Base-by-base conservation (phyloP, 148 eudicot genomes). In the Rhododendron vialii region DNA sequence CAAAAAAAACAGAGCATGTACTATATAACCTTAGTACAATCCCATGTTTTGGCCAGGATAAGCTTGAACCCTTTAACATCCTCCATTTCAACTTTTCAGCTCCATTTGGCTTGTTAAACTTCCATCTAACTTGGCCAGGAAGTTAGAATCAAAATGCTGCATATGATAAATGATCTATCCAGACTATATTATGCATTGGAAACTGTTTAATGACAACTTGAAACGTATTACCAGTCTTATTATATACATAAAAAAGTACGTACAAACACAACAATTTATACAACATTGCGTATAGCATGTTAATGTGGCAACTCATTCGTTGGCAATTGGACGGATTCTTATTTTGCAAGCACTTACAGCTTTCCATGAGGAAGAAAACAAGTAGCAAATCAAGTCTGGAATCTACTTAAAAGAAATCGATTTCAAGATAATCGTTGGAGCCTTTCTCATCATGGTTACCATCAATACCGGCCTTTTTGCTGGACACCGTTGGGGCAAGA, bases 371-470 rank as follows among this genome's bases (percentile, higher is more conserved):
- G 76, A 48, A 73, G 59, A 35, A 69, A 88, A 78, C 73, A 69
- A 86, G 80, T 13, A 47, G 71, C 80, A 71, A 78, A 87, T 74
- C 50, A 26, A 38, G 80, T 33, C 45, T 26, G 80, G 82, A 83
- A 88, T 69, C 59, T 53, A 36, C 36, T 28, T 13, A 69, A 28
- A 69, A 69, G 35, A 69, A 69, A 69, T 69, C 18, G 36, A 69
- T 26, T 69, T 26, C 35, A 28, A 61, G 91, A 91, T 93, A 94
- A 89, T 92, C 93, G 89, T 93, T 93, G 2, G 93, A 87, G 69
- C 92, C 91, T 89, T 92, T 95, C 86, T 91, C 93, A 76, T 91
- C 87, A 3, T 89, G 89, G 75, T 77, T 57, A 17, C 78, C 84
- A 28, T 78, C 84, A 82, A 80, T 55, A 41, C 90, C 90, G 24